A percentile compares a stretch with the other conserved stretches of the same genome.
Conservation (phyloP, 768 basidiomycete species). For the Peribolospora baueri region DNA sequence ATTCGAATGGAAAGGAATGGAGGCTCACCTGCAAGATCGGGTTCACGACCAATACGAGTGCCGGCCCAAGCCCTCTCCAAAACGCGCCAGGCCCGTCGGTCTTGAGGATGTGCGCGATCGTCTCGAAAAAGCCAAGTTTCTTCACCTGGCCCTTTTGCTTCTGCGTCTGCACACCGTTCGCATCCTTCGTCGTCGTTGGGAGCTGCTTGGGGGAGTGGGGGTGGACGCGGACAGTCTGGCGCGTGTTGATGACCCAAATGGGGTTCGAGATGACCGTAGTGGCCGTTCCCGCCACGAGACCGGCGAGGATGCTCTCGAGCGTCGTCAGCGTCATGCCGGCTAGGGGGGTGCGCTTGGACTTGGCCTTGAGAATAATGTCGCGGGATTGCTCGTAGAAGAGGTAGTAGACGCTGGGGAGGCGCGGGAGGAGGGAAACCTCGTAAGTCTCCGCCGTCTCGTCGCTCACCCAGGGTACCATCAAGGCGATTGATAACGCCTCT, state of each 20-base stretch:
- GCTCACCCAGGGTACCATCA: neutral
- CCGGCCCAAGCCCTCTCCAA: conserved; percentile 81
- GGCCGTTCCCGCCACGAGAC: conserved; percentile 51
- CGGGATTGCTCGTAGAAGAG: conserved; percentile 38
- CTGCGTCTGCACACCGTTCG: conserved; percentile 10
- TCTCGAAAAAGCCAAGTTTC: conserved; percentile 40
- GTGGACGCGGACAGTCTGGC: neutral
- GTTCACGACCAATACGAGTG: conserved; percentile 78
- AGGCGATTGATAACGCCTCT: neutral
- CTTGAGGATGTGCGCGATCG: conserved; percentile 39
- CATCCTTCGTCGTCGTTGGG: neutral
- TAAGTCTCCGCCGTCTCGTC: neutral
- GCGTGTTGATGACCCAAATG: conserved; percentile 84
- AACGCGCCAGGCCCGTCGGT: conserved; percentile 59
- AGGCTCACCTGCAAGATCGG: conserved; percentile 43
- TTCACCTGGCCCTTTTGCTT: conserved; percentile 18
- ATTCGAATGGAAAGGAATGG: neutral
- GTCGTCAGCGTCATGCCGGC: conserved; percentile 35
- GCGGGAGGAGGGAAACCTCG: neutral
- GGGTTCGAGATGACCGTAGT: conserved; percentile 44
- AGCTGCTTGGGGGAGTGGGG: conserved; percentile 7
- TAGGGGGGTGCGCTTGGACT: conserved; percentile 19
- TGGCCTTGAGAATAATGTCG: conserved; percentile 31
- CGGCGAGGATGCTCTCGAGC: conserved; percentile 68
- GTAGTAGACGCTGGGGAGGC: conserved; percentile 50